These are phyloP conservation scores for Aspergillus sp. DNA, from an alignment of 2,329 filamentous ascomycete species.

Conservation along the genomic window DNA sequence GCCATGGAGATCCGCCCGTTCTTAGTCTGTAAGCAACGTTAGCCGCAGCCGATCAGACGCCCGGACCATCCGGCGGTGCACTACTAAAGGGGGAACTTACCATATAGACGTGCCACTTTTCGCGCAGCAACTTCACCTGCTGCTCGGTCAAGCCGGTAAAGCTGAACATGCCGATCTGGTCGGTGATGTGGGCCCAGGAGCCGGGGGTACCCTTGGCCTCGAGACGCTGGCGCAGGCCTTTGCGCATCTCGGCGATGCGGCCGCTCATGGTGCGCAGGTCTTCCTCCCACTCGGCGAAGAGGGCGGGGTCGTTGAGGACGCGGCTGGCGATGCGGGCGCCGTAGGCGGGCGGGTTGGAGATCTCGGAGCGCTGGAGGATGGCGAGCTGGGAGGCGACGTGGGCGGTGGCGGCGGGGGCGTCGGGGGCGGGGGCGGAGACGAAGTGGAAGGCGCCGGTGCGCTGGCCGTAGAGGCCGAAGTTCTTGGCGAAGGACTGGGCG, in stretches of 20 bases:
- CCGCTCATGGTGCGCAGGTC: slow-evolving; percentile 93
- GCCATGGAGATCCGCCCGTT: slow-evolving; percentile 99
- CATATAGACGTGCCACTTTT: slow-evolving; percentile 54
- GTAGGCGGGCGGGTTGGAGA: slow-evolving; percentile 94
- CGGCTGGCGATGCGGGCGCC: slow-evolving; percentile 84
- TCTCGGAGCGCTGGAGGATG: slow-evolving; percentile 93
- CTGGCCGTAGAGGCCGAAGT: slow-evolving; percentile 87
- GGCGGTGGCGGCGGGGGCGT: slow-evolving; percentile 58
- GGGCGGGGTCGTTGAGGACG: slow-evolving; percentile 75
- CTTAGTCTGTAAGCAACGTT: slow-evolving; percentile 61
- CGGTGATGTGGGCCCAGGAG: slow-evolving; percentile 94
- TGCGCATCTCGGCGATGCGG: slow-evolving; percentile 89
- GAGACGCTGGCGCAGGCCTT: slow-evolving; percentile 71
- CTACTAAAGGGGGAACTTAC: slow-evolving; percentile 30
- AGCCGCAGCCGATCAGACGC: too few relatives aligned
- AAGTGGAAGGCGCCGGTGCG: slow-evolving; percentile 96
- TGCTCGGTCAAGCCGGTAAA: slow-evolving; percentile 60
- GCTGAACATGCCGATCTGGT: slow-evolving; percentile 99
- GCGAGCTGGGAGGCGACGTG: slow-evolving; percentile 84
- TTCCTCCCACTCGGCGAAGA: slow-evolving; percentile 90
- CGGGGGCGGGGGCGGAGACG: slow-evolving; percentile 69
- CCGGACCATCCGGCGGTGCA: too few relatives aligned
- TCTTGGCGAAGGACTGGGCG: slow-evolving; percentile 63
- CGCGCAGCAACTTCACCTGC: slow-evolving; percentile 48
- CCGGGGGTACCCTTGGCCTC: slow-evolving; percentile 85